Base-by-base conservation (phyloP, 768 basidiomycete genomes). In the Phlebiopsis flavidoalba region DNA sequence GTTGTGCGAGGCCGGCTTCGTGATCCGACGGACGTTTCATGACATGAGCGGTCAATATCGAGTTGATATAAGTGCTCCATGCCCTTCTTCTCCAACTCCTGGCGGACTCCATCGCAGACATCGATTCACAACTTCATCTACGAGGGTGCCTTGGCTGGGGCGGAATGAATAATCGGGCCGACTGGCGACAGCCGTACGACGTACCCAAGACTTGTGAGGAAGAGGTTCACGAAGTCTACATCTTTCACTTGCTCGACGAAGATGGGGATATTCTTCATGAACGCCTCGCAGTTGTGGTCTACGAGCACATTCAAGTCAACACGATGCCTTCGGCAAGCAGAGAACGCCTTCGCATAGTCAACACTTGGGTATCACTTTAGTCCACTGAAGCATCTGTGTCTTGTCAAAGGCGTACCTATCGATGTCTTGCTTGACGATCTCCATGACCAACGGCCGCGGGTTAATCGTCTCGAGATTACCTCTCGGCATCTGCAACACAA, bases 391-490 rank as follows among this genome's bases (percentile, higher is more conserved):
- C 10, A 36, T 12, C 1, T 17, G 12, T 17, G 33, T n/a, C n/a
- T n/a, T n/a, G n/a, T n/a, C 12, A 53, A 15, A 8, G 8, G 64
- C 86, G 67, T 67, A 93, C 95, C 73, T 76, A 40, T 88, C 80
- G 6, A 98, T 76, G 69, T 95, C 90, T 56, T 83, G 78, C 54
- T 83, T 82, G 1, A 98, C 87, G 5, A 93, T 87, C 59, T 87
- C 82, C 79, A 97, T 85, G 17, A 98, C 95, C 66, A 99, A 73
- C 12, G 95, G 91, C 47, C 97, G 79, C 3, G 97, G 97, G 67
- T 89, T 93, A 57, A 99, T 87, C 0, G 94, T 98, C 76, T 99
- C 97, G 62, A 99, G 70, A 73, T 98, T 98, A 0, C 97, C 97
- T 64, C 97, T 77, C 0, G 96, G 97, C 96, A 98, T 98, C 74